Evolutionary conservation across 2,329 filamentous ascomycete species (phyloP).

Genomic region (Penicillium sp.): DNA sequence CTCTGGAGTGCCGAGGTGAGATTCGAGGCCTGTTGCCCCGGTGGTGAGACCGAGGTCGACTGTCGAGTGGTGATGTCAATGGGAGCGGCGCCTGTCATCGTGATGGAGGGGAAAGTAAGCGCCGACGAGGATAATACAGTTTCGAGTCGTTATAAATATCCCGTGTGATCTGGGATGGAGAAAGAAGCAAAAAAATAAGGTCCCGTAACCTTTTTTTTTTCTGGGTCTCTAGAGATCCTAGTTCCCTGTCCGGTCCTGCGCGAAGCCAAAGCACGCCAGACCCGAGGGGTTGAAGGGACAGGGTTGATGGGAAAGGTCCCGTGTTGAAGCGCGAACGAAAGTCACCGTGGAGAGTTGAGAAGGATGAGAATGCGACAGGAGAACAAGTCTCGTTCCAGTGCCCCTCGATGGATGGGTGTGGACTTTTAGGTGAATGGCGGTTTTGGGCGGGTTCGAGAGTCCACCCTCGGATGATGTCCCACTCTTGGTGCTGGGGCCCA

Average conservation of each 20-base stretch:
- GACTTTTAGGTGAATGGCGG: slow-evolving; percentile 39
- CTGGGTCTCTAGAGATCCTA: slow-evolving; percentile 22
- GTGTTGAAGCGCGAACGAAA: slow-evolving; percentile 56
- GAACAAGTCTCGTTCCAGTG: slow-evolving; percentile 49
- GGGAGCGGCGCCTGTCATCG: slow-evolving; percentile 62
- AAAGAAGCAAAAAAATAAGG: slow-evolving; percentile 7
- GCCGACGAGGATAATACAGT: neutral
- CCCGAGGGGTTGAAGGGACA: slow-evolving; percentile 56
- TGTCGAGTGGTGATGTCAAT: slow-evolving; percentile 66
- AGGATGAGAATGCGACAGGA: slow-evolving; percentile 53
- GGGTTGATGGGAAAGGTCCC: slow-evolving; percentile 51
- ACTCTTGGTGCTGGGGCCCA: slow-evolving; percentile 37
- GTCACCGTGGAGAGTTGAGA: slow-evolving; percentile 53
- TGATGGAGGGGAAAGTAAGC: slow-evolving; percentile 30
- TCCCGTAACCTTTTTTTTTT: slow-evolving; percentile 5
- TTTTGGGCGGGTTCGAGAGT: slow-evolving; percentile 42
- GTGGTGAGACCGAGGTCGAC: slow-evolving; percentile 62
- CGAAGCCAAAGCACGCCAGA: slow-evolving; percentile 48
- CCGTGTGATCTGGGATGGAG: slow-evolving; percentile 21
- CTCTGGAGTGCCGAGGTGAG: slow-evolving; percentile 66
- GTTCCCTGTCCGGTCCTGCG: slow-evolving; percentile 52
- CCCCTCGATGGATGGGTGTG: slow-evolving; percentile 61
- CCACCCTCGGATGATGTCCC: slow-evolving; percentile 48
- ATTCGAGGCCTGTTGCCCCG: slow-evolving; percentile 66
- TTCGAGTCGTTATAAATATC: neutral